Percentiles rank a stretch among this genome's conserved stretches.
These are phyloP conservation scores for Biscutella laevigata DNA, from an alignment of 441 rosid species.

Conservation along the genomic window DNA sequence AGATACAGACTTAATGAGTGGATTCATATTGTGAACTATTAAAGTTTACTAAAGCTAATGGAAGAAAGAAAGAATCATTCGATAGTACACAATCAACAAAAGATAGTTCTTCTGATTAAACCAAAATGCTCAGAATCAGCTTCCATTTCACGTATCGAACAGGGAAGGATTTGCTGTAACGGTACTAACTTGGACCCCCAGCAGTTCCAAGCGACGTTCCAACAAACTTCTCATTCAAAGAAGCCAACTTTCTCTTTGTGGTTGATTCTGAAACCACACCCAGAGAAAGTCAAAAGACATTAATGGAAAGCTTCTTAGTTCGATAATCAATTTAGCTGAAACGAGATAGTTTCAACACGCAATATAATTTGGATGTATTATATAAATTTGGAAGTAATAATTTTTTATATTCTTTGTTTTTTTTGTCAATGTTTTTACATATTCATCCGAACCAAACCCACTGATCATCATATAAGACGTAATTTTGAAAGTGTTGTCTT, in stretches of 20 bases:
- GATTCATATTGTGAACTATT: background rate
- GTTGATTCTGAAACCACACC: slow-evolving; percentile 49
- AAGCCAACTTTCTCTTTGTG: slow-evolving; percentile 68
- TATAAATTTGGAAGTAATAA: too few relatives aligned
- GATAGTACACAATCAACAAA: background rate
- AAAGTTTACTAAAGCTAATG: background rate
- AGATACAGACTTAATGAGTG: background rate
- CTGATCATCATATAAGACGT: too few relatives aligned
- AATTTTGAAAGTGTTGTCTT: too few relatives aligned
- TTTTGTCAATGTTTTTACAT: too few relatives aligned
- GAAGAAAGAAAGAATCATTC: slow-evolving; percentile 16
- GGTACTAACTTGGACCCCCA: slow-evolving; percentile 88
- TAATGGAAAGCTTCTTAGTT: background rate
- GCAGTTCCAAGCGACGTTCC: slow-evolving; percentile 82
- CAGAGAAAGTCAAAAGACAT: background rate
- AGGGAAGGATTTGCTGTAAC: slow-evolving; percentile 79
- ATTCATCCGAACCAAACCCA: too few relatives aligned
- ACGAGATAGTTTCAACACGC: too few relatives aligned
- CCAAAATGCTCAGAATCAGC: background rate
- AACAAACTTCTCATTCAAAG: slow-evolving; percentile 74
- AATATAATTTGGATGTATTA: too few relatives aligned
- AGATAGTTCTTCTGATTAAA: background rate
- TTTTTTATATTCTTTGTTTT: too few relatives aligned
- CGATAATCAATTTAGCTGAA: background rate
- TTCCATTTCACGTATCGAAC: slow-evolving; percentile 38